phyloP scores from a whole-genome alignment of 805 yeast species.

The Kazachstania taianensis region DNA sequence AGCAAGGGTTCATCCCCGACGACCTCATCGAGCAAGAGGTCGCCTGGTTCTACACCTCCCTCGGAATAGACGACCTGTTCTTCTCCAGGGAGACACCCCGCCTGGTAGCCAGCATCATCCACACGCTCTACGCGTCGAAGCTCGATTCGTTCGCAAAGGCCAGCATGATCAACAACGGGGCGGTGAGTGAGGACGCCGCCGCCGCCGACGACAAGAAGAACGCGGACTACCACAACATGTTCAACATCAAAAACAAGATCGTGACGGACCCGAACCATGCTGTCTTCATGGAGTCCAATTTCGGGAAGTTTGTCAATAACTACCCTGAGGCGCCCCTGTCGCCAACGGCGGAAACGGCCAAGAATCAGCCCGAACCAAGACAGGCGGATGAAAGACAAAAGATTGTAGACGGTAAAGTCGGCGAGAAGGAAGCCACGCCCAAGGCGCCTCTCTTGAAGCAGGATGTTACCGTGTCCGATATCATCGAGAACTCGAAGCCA shows the following conservation, averaged over 20 bases:
- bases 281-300: slow-evolving; percentile 70
- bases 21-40: slow-evolving; percentile 76
- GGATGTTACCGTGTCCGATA: not conserved
- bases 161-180: slow-evolving; percentile 29
- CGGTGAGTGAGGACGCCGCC: not conserved
- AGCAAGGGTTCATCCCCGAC: slow-evolving; percentile 84
- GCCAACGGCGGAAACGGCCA: not conserved
- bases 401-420: not conserved
- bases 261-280: slow-evolving; percentile 73
- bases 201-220: not conserved
- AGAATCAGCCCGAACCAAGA: not conserved
- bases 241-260: slow-evolving; percentile 68
- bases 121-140: slow-evolving; percentile 85
- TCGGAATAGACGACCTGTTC: slow-evolving; percentile 88
- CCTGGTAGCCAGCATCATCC: slow-evolving; percentile 74
- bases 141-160: slow-evolving; percentile 73
- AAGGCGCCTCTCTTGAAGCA: not conserved
- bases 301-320: not conserved
- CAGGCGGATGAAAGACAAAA: slow-evolving; percentile 1
- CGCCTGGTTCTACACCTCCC: slow-evolving; percentile 74
- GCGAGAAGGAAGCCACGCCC: not conserved
- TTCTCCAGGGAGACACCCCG: slow-evolving; percentile 78
- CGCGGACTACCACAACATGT: slow-evolving; percentile 7
- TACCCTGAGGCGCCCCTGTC: slow-evolving; percentile 19
- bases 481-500: slow-evolving; percentile 21